phyloP scores from a whole-genome alignment of 179 eudicot species.

The Beta lomatogona region DNA sequence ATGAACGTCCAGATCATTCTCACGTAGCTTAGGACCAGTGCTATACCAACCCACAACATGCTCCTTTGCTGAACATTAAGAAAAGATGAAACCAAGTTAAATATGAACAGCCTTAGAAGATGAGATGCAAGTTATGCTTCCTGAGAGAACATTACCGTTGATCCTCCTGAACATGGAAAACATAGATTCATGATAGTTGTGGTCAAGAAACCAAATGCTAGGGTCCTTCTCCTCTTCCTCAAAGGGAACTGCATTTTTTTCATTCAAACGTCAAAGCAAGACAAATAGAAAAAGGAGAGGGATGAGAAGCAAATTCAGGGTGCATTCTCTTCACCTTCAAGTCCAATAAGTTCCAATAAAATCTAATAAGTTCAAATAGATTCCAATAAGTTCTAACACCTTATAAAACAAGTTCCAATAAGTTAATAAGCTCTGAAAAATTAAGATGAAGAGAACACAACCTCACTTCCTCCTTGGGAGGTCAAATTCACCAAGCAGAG shows the following conservation, averaged over 20 bases:
- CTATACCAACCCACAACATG: slow-evolving; percentile 99
- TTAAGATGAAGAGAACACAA: no score
- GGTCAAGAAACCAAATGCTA: slow-evolving; percentile 98
- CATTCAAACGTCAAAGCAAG: not conserved
- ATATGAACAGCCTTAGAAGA: not conserved
- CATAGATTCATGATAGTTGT: slow-evolving; percentile 95
- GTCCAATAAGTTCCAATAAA: no score
- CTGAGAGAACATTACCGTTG: slow-evolving; percentile 51
- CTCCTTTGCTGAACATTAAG: slow-evolving; percentile 79
- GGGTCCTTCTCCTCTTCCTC: slow-evolving; percentile 97
- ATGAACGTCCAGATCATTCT: slow-evolving; percentile 86
- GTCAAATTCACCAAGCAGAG: not conserved
- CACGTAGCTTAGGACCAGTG: slow-evolving; percentile 94
- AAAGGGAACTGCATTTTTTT: slow-evolving; percentile 70
- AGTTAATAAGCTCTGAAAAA: no score
- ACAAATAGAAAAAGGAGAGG: not conserved
- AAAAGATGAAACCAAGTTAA: not conserved
- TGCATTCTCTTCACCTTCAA: no score
- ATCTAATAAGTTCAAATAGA: no score
- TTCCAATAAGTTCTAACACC: no score
- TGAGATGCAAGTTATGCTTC: not conserved
- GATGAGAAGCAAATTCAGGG: not conserved
- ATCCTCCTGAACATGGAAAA: slow-evolving; percentile 92
- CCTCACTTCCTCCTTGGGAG: not conserved
- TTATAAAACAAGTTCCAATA: no score